Conservation (phyloP, 257 asterid species). For the Leptodermis oblonga region DNA sequence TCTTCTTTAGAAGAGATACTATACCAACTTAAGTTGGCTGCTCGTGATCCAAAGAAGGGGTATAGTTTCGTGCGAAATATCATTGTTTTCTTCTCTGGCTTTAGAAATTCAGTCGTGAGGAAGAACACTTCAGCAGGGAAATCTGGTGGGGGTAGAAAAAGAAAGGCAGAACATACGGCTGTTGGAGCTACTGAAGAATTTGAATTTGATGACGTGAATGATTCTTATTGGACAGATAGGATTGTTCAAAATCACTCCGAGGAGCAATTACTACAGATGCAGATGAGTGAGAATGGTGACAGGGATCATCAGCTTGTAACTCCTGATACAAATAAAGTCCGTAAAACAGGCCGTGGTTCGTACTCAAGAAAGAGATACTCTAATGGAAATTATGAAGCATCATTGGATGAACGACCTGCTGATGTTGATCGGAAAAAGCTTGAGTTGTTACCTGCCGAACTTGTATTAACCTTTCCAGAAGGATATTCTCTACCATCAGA, state of each 20-base stretch:
- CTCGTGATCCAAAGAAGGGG: conserved; percentile 52
- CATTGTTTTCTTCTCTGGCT: conserved; percentile 50
- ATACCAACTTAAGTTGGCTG: conserved; percentile 60
- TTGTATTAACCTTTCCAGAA: conserved; percentile 62
- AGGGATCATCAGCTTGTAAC: conserved; percentile 27
- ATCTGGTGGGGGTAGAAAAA: conserved; percentile 47
- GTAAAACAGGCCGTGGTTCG: conserved; percentile 45
- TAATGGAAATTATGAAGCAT: conserved; percentile 31
- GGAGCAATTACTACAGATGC: conserved; percentile 56
- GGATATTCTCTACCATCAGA: conserved; percentile 66
- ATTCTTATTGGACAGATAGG: conserved; percentile 88
- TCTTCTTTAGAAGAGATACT: conserved; percentile 56
- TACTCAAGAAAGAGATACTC: conserved; percentile 58
- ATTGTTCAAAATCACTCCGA: conserved; percentile 67
- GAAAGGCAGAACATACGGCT: conserved; percentile 34
- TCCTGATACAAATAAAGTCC: conserved; percentile 34
- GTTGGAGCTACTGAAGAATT: conserved; percentile 67
- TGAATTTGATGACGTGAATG: conserved; percentile 84
- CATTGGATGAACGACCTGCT: conserved; percentile 36
- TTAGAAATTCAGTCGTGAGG: conserved; percentile 56
- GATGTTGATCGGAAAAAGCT: conserved; percentile 44
- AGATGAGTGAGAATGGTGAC: conserved; percentile 38
- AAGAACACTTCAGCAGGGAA: conserved; percentile 21
- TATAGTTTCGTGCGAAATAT: conserved; percentile 24
- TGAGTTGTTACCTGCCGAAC: conserved; percentile 78